Conservation (phyloP, 768 basidiomycete species). For the Boletus tomentosulus region DNA sequence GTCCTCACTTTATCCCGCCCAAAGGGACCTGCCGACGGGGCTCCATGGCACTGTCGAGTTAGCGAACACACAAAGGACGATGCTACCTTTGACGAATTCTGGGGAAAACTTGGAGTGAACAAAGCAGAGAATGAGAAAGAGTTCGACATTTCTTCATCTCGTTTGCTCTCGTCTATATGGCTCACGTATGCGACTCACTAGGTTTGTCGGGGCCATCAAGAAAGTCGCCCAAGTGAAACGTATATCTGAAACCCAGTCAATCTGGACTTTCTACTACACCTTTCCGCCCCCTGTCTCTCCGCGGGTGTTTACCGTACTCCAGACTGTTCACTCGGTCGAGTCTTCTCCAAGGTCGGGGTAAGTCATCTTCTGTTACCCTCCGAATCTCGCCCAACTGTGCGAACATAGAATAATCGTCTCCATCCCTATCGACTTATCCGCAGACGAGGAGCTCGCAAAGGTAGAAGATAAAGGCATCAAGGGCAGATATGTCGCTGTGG, state of each 20-base stretch:
- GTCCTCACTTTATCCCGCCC: conserved; percentile 54
- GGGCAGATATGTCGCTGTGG: conserved; percentile 68
- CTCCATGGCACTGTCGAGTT: conserved; percentile 64
- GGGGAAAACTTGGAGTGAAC: conserved; percentile 61
- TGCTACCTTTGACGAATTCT: conserved; percentile 68
- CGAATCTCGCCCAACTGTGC: neutral
- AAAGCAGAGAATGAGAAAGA: conserved; percentile 68
- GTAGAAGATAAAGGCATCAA: conserved; percentile 61
- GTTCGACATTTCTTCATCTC: conserved; percentile 35
- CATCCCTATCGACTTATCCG: conserved; percentile 63
- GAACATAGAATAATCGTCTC: conserved; percentile 43
- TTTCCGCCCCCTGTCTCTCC: conserved; percentile 69
- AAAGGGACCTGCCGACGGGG: conserved; percentile 52
- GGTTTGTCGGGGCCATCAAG: conserved; percentile 63
- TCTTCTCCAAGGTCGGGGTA: conserved; percentile 56
- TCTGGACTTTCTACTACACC: conserved; percentile 73
- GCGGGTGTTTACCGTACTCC: conserved; percentile 72
- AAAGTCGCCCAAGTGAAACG: conserved; percentile 60
- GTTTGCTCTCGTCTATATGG: neutral
- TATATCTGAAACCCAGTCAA: conserved; percentile 56
- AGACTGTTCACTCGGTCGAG: conserved; percentile 52
- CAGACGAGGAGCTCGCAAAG: conserved; percentile 52
- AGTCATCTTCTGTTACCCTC: conserved; percentile 14
- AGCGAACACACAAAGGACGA: conserved; percentile 65
- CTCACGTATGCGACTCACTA: conserved; percentile 24